Evolutionary conservation across 2,329 filamentous ascomycete species (phyloP), one percentile per base, ranked within the genome.

Genomic region (Stemphylium lycopersici): DNA sequence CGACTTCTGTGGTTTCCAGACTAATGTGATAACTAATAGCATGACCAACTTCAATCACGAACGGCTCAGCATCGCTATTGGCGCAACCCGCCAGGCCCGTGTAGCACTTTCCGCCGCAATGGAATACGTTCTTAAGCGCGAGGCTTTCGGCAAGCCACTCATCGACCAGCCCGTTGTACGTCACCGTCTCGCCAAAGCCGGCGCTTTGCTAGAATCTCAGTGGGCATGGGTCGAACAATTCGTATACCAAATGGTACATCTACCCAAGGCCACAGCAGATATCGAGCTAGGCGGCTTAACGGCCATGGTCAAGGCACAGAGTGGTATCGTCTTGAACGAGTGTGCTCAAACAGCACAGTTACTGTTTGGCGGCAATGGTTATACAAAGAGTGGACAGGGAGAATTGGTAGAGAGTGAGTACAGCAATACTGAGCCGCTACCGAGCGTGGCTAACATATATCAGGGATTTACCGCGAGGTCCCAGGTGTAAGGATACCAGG

Each of bases 11-110:
- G 36, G n/a, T 18, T 12, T 38, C 6, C 8, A 7, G 16, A 40
- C 51, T 54, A 37, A 54, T 20, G 6, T 11, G 2, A 18, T 22
- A 10, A 10, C 3, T 18, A 10, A 40, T 34, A 64, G 61, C 50
- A 90, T 90, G 87, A 87, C 84, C 48, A 90, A 91, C 76, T 91
- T 91, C 82, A 91, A 91, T 76, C 88, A 91, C 71, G 89, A 92
- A 72, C 83, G 89, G 0, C 78, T 91, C 10, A 81, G 81, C 13
- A 89, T 91, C 58, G 80, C 85, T 0, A 83, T 91, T 12, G 82
- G 83, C 0, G 82, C 83, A 1, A 88, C 87, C 1, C 79, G 89
- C 2, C 80, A 86, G 65, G 81, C 87, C 0, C 80, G 83, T 7
- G 85, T 88, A 2, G 86, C 84, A 1, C 76, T 89, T 1, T 74